A percentile compares a stretch with the other conserved stretches of the same genome.
Evolutionary conservation across 2,329 filamentous ascomycete genomes (phyloP).

Genomic region (Exophiala bonariae): DNA sequence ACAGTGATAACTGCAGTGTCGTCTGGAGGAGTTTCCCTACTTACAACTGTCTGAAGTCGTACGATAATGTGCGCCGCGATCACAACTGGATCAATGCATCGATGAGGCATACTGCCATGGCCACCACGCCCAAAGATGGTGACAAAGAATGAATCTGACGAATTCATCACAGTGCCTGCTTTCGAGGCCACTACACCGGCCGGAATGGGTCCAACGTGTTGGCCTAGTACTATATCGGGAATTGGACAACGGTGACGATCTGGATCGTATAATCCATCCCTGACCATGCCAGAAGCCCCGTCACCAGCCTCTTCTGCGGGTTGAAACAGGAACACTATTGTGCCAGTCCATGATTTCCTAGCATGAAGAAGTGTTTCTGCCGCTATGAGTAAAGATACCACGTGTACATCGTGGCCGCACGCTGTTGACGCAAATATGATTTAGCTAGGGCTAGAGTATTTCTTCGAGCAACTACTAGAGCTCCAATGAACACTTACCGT

Average conservation of each 20-base stretch:
- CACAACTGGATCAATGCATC: slow-evolving; percentile 58
- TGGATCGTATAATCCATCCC: slow-evolving; percentile 54
- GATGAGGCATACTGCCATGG: slow-evolving; percentile 58
- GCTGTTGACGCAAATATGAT: slow-evolving; percentile 11
- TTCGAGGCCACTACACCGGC: slow-evolving; percentile 40
- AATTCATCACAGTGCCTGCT: slow-evolving; percentile 42
- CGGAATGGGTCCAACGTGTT: slow-evolving; percentile 55
- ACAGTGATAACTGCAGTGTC: slow-evolving; percentile 60
- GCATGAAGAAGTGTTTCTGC: slow-evolving; percentile 49
- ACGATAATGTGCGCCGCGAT: slow-evolving; percentile 57
- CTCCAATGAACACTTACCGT: slow-evolving; percentile 30
- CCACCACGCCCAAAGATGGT: slow-evolving; percentile 58
- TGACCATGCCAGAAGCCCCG: slow-evolving; percentile 64
- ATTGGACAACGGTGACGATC: slow-evolving; percentile 40
- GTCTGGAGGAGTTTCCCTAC: slow-evolving; percentile 52
- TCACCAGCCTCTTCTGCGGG: slow-evolving; percentile 64
- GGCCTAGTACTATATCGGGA: slow-evolving; percentile 57
- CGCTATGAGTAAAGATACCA: slow-evolving; percentile 55
- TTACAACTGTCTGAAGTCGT: slow-evolving; percentile 56
- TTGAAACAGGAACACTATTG: slow-evolving; percentile 66
- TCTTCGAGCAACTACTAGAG: too few relatives aligned
- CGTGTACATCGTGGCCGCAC: slow-evolving; percentile 60
- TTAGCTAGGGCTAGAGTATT: too few relatives aligned
- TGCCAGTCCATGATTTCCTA: slow-evolving; percentile 58
- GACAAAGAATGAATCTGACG: slow-evolving; percentile 47